Conservation (phyloP, 257 asterid species). For the Oldenlandia corymbosa region DNA sequence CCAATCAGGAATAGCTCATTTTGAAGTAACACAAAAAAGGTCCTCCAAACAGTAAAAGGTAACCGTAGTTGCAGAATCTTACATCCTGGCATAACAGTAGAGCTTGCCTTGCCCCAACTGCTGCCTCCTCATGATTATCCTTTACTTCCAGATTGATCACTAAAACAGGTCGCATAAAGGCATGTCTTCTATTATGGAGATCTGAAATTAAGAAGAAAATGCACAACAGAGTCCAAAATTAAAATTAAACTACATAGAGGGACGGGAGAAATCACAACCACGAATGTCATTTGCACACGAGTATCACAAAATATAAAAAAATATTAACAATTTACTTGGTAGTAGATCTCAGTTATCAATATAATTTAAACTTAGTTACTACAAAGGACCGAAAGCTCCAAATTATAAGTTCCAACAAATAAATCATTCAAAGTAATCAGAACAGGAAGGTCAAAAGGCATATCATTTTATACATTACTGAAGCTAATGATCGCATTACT, state of each 20-base stretch:
- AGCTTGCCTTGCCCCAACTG: conserved; percentile 85
- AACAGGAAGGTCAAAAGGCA: not conserved
- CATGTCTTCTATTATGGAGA: conserved; percentile 71
- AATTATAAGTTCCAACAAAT: not conserved
- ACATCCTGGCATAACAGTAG: conserved; percentile 86
- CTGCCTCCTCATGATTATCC: conserved; percentile 99
- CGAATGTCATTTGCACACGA: not conserved
- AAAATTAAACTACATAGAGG: not conserved
- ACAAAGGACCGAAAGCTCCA: not conserved
- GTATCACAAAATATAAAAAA: not conserved
- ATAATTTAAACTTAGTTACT: not conserved
- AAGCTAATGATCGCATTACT: not conserved
- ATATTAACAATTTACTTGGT: not conserved
- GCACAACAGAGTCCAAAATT: conserved; percentile 16
- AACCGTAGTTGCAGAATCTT: not conserved
- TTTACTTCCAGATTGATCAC: conserved; percentile 89
- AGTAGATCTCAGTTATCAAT: not conserved
- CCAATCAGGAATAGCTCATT: too few species aligned
- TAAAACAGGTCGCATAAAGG: conserved; percentile 69
- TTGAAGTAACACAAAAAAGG: not conserved
- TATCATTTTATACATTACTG: not conserved
- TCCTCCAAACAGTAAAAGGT: not conserved
- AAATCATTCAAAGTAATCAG: not conserved
- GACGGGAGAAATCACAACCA: not conserved
- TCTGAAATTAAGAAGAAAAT: conserved; percentile 33